Conservation (phyloP, 2,329 filamentous ascomycete genomes). For the Amphichorda felina region DNA sequence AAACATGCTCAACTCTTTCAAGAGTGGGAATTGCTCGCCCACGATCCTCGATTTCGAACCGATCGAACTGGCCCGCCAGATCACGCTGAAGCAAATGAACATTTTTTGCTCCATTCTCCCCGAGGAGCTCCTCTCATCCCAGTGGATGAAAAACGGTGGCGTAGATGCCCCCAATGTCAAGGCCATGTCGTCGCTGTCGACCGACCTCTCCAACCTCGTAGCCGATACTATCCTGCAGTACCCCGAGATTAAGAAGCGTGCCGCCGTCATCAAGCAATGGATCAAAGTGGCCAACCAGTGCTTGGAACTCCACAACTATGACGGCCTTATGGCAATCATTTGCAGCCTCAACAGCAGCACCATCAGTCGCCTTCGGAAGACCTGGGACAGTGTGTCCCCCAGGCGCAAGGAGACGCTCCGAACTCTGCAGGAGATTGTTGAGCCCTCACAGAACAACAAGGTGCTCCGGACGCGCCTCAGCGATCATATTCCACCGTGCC, state of each 20-base stretch:
- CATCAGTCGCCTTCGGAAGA: slow-evolving; percentile 76
- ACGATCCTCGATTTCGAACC: slow-evolving; percentile 85
- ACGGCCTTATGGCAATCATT: slow-evolving; percentile 92
- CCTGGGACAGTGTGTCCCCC: slow-evolving; percentile 78
- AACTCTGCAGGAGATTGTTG: slow-evolving; percentile 70
- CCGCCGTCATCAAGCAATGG: slow-evolving; percentile 90
- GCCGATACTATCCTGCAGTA: slow-evolving; percentile 83
- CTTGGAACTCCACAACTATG: slow-evolving; percentile 86
- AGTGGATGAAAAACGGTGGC: slow-evolving; percentile 85
- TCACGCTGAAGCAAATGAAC: slow-evolving; percentile 83
- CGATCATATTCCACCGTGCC: slow-evolving; percentile 78
- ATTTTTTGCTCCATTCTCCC: slow-evolving; percentile 89
- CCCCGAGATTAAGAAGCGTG: slow-evolving; percentile 87
- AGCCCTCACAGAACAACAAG: slow-evolving; percentile 84
- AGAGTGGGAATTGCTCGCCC: slow-evolving; percentile 55
- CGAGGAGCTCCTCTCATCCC: slow-evolving; percentile 80
- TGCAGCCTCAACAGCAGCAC: slow-evolving; percentile 89
- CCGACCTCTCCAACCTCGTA: slow-evolving; percentile 83
- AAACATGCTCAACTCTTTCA: slow-evolving; percentile 60
- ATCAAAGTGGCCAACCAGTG: slow-evolving; percentile 87
- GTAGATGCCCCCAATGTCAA: slow-evolving; percentile 79
- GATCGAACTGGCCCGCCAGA: slow-evolving; percentile 78
- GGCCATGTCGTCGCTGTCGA: slow-evolving; percentile 86
- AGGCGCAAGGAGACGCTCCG: slow-evolving; percentile 76
- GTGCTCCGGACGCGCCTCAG: slow-evolving; percentile 73